Evolutionary conservation across 73 alveolate genomes (phyloP).

Genomic region (Urostyla sp.): DNA sequence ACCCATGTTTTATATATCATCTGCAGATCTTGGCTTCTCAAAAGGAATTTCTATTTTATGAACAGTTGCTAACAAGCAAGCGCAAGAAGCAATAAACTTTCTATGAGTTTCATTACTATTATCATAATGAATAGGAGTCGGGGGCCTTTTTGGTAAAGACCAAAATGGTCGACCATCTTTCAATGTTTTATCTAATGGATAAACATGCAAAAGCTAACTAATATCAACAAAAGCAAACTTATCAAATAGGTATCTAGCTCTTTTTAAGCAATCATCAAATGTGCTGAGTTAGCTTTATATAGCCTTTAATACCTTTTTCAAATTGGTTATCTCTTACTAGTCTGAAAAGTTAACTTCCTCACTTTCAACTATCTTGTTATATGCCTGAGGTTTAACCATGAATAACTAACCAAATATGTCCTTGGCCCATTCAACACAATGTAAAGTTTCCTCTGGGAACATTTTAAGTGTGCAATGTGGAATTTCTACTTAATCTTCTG

Average conservation of each 20-base stretch:
- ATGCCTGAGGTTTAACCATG: conserved; percentile 80
- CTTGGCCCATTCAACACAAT: conserved; percentile 97
- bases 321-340: conserved; percentile 72
- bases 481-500: conserved; percentile 91
- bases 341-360: conserved; percentile 69
- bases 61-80: conserved; percentile 85
- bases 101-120: conserved; percentile 70
- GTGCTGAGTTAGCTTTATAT: conserved; percentile 72
- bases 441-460: conserved; percentile 98
- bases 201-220: conserved; percentile 84
- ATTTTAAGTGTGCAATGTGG: conserved; percentile 96
- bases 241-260: conserved; percentile 87
- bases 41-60: conserved; percentile 68
- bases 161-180: conserved; percentile 94
- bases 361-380: conserved; percentile 79
- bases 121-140: conserved; percentile 75
- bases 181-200: conserved; percentile 88
- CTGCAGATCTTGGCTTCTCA: conserved; percentile 68
- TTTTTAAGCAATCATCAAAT: conserved; percentile 81
- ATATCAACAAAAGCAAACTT: conserved; percentile 86
- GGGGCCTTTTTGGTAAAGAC: conserved; percentile 97
- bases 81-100: conserved; percentile 84
- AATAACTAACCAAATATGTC: conserved; percentile 92
- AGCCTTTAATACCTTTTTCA: conserved; percentile 78
- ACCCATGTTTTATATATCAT: conserved; percentile 67